Evolutionary conservation across 768 basidiomycete genomes (phyloP).

Genomic region (Collybia sp.): DNA sequence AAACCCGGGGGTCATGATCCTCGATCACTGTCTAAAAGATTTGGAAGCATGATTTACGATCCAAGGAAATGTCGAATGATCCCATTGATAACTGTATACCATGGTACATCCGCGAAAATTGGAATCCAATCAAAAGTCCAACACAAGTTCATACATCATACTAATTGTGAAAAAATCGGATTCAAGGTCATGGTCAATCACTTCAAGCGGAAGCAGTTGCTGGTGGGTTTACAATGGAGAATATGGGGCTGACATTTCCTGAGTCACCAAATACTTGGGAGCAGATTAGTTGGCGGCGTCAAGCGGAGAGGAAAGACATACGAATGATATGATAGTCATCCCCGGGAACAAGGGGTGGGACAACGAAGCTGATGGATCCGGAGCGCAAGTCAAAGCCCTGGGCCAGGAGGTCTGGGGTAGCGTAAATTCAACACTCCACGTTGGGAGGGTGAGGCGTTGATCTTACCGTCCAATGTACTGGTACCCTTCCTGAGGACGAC

Average conservation of each 20-base stretch:
- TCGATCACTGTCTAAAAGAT: too few species aligned
- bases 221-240: not conserved
- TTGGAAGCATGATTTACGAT: too few species aligned
- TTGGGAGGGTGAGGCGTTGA: not conserved
- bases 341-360: not conserved
- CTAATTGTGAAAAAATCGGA: not conserved
- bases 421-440: not conserved
- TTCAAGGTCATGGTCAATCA: too few species aligned
- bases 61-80: too few species aligned
- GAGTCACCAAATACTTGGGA: not conserved
- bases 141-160: too few species aligned
- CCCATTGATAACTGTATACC: too few species aligned
- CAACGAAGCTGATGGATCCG: not conserved
- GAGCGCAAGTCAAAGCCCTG: not conserved
- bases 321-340: not conserved
- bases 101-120: too few species aligned
- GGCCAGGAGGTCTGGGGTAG: not conserved
- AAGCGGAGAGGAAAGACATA: not conserved
- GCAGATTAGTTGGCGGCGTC: not conserved
- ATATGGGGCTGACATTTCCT: not conserved
- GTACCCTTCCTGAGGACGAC: not conserved
- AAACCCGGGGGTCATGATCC: too few species aligned
- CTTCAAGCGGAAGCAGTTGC: too few species aligned
- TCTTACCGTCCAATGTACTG: not conserved
- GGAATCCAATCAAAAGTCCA: too few species aligned